Conservation (phyloP, 129 eudicot species). For the Erigeron canadensis region DNA sequence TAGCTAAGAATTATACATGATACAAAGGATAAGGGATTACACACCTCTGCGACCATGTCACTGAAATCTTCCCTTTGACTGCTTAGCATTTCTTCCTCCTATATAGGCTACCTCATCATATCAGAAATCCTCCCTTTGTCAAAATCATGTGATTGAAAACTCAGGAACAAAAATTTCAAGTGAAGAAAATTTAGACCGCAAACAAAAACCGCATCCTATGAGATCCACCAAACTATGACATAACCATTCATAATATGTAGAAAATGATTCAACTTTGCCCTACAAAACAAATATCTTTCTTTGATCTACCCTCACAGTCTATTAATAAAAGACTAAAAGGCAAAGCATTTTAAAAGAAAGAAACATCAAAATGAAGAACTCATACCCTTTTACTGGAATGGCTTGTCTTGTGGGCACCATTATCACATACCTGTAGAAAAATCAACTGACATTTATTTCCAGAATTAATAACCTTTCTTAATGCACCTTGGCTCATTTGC, state of each 20-base stretch:
- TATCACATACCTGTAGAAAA: no score
- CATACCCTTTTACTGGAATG: conserved; percentile 81
- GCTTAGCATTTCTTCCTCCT: conserved; percentile 92
- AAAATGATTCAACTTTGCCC: no score
- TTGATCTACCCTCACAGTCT: no score
- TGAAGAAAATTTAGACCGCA: background rate
- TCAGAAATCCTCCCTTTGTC: no score
- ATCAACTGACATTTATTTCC: no score
- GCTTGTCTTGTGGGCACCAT: no score
- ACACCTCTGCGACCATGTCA: conserved; percentile 99
- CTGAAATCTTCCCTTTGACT: conserved; percentile 94
- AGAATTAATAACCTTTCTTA: no score
- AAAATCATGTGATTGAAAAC: background rate
- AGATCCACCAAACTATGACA: background rate
- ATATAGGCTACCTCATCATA: conserved; percentile 97
- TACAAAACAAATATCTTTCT: no score
- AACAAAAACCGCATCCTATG: background rate
- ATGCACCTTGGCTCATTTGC: no score
- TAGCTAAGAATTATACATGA: background rate
- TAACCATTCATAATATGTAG: no score
- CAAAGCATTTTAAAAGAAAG: no score
- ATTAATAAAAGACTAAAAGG: background rate
- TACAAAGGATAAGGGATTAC: background rate
- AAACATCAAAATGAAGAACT: no score
- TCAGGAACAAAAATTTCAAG: background rate